Percentiles rank a stretch among this genome's conserved stretches.
These are phyloP conservation scores for Myrica gale DNA, from an alignment of 306 rosid genomes.

Conservation along the genomic window DNA sequence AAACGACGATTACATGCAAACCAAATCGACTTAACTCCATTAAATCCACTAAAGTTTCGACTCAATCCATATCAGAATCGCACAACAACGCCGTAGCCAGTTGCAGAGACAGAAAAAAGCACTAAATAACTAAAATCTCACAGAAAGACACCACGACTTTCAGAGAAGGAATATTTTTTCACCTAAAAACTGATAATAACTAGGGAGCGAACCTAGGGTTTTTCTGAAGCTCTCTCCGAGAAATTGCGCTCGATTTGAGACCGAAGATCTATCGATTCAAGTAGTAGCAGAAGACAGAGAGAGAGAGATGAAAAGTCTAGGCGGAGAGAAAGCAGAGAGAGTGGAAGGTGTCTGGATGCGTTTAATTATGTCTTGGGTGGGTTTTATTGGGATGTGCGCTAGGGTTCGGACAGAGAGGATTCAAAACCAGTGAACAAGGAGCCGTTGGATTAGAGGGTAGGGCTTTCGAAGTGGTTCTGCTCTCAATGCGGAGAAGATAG, in stretches of 20 bases:
- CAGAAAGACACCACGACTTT: neutral
- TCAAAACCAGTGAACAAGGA: constrained; percentile 44
- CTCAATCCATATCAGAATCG: neutral
- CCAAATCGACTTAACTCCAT: too few relatives aligned
- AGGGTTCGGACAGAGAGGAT: constrained; percentile 40
- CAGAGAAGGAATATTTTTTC: too few relatives aligned
- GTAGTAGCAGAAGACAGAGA: neutral
- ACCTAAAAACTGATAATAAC: too few relatives aligned
- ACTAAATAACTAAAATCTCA: neutral
- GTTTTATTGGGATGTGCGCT: constrained; percentile 9
- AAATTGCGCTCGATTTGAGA: neutral
- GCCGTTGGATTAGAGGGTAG: constrained; percentile 62
- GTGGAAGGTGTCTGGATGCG: neutral
- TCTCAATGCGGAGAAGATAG: constrained; percentile 51
- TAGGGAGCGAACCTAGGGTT: neutral
- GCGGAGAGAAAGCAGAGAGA: neutral
- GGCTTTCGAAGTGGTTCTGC: constrained; percentile 65
- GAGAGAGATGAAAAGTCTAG: neutral
- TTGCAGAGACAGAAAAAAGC: neutral
- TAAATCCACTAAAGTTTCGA: too few relatives aligned
- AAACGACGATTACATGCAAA: neutral
- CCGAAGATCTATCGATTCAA: neutral
- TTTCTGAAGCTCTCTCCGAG: neutral
- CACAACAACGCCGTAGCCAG: constrained; percentile 15
- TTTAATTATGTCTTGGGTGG: neutral